These are phyloP conservation scores for Omphalea diandra DNA, from an alignment of 441 rosid genomes.

Conservation along the genomic window DNA sequence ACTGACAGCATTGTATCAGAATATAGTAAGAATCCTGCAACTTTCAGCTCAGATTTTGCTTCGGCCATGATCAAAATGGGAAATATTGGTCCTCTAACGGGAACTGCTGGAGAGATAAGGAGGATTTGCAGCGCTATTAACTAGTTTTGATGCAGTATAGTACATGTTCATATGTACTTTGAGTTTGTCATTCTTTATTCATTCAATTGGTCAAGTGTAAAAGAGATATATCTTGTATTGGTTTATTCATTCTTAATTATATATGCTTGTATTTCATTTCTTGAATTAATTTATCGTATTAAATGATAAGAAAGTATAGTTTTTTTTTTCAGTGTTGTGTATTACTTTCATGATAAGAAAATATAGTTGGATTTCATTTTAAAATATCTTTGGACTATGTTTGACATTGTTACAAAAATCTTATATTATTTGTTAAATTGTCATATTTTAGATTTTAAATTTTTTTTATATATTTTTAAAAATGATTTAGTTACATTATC, in stretches of 20 bases:
- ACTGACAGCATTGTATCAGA: conserved; percentile 41
- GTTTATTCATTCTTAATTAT: not conserved
- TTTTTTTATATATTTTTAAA: too few species aligned
- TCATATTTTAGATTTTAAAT: too few species aligned
- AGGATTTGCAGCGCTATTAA: conserved; percentile 39
- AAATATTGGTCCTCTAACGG: conserved; percentile 41
- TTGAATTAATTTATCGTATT: too few species aligned
- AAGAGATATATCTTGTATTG: not conserved
- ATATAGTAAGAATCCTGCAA: conserved; percentile 40
- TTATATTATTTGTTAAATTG: too few species aligned
- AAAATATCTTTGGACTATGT: too few species aligned
- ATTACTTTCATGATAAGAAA: too few species aligned
- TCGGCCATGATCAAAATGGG: conserved; percentile 66
- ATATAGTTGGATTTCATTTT: too few species aligned
- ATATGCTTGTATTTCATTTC: not conserved
- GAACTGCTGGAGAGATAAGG: conserved; percentile 41
- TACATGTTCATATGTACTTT: not conserved
- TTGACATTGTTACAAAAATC: too few species aligned
- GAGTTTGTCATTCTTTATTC: not conserved
- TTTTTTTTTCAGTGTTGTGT: too few species aligned
- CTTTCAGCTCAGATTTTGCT: conserved; percentile 44
- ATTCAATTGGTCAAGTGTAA: not conserved
- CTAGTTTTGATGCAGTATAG: too few species aligned
- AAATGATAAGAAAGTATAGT: too few species aligned
- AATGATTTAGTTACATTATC: too few species aligned